Evolutionary conservation across 2,329 filamentous ascomycete species (phyloP), one percentile per base, ranked within the genome.

Genomic region (Plectosphaerella sp.): DNA sequence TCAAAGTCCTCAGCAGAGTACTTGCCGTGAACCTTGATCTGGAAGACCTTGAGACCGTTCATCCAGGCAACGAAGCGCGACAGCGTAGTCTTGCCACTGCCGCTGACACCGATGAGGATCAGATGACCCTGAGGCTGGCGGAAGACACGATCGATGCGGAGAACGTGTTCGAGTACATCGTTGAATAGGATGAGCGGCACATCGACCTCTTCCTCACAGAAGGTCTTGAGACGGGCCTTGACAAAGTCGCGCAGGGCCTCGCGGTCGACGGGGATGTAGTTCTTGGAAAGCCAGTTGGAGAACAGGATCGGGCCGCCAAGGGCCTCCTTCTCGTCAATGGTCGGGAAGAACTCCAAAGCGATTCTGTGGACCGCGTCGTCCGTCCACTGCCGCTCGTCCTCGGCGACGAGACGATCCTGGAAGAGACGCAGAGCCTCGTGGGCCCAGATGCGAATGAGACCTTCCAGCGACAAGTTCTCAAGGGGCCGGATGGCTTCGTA

Each of bases 11-110:
- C 94, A 2, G 89, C 89, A 15, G 94, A 97, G 72, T 99, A 99
- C 67, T 93, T 97, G 58, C 94, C 94, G 64, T 99, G 94, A 0
- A 99, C 94, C 78, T 99, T 99, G 80, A 99, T 99, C 73, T 99
- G 94, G 80, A 97, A 99, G 41, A 99, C 92, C 67, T 93, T 96
- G 55, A 99, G 79, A 54, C 95, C 95, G 64, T 99, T 99, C 94
- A 99, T 99, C 94, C 94, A 99, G 46, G 94, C 94, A 55, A 99
- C 94, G 59, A 99, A 99, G 52, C 95, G 88, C 33, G 95, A 97
- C 12, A 99, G 74, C 0, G 94, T 99, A 4, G 94, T 99, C 77
- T 99, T 99, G 72, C 94, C 94, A 76, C 91, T 96, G 60, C 94
- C 95, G 67, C 94, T 99, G 51, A 99, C 94, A 75, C 94, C 94